phyloP scores from a whole-genome alignment of 2,329 filamentous ascomycete genomes.

The Sporothrix globosa region DNA sequence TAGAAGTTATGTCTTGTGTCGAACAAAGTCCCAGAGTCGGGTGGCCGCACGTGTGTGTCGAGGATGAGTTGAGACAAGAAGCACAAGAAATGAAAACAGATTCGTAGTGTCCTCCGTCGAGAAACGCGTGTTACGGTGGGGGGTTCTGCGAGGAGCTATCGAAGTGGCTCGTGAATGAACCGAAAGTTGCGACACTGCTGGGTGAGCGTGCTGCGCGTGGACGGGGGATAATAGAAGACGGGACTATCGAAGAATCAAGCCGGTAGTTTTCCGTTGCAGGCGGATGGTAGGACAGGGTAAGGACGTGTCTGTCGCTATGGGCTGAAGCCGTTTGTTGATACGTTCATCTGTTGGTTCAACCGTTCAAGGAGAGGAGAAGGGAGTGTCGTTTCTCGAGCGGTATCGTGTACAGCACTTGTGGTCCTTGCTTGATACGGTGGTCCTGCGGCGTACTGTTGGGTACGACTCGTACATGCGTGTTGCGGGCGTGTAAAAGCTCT shows the following conservation, averaged over 20 bases:
- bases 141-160: neutral
- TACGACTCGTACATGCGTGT: neutral
- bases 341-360: neutral
- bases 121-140: neutral
- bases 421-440: neutral
- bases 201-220: neutral
- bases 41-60: neutral
- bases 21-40: neutral
- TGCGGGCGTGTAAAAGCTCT: neutral
- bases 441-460: too few relatives aligned
- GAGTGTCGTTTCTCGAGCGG: neutral
- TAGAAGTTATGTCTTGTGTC: neutral
- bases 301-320: neutral
- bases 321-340: neutral
- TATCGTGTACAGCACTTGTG: neutral
- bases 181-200: too few relatives aligned
- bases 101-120: neutral
- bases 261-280: neutral
- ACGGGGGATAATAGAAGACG: neutral
- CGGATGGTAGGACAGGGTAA: neutral
- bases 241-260: conserved; percentile 13
- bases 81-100: neutral
- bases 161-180: neutral
- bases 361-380: neutral
- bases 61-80: neutral